Conservation (phyloP, 306 rosid genomes). For the Cicer cuneatum region DNA sequence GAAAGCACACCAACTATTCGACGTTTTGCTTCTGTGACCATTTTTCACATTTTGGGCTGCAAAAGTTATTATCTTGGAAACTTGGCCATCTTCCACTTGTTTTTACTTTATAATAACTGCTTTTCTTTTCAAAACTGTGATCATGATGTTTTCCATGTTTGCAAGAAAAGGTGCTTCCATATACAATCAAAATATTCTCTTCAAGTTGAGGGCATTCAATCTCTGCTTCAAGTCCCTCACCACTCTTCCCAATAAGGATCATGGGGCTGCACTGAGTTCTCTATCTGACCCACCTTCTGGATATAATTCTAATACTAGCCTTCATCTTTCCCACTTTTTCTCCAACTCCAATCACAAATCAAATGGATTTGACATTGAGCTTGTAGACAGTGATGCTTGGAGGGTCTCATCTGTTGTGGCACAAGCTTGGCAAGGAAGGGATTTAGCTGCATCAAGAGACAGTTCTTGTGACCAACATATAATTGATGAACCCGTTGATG, state of each 20-base stretch:
- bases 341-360: slow-evolving; percentile 49
- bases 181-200: slow-evolving; percentile 40
- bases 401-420: slow-evolving; percentile 68
- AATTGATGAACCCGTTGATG: slow-evolving; percentile 48
- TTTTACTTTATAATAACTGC: not conserved
- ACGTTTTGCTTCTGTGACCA: slow-evolving; percentile 41
- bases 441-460: slow-evolving; percentile 34
- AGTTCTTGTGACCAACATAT: slow-evolving; percentile 41
- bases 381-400: slow-evolving; percentile 80
- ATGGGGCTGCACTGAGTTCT: slow-evolving; percentile 30
- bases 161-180: slow-evolving; percentile 46
- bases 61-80: not conserved
- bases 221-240: slow-evolving; percentile 48
- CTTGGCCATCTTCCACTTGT: not conserved
- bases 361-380: slow-evolving; percentile 60
- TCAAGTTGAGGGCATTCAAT: slow-evolving; percentile 39
- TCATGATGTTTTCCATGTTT: slow-evolving; percentile 45
- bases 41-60: not conserved
- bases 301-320: slow-evolving; percentile 41
- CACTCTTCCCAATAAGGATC: slow-evolving; percentile 40
- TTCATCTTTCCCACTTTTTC: slow-evolving; percentile 60
- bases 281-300: slow-evolving; percentile 41
- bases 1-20: slow-evolving; percentile 47
- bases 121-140: not conserved
- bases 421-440: slow-evolving; percentile 59